phyloP scores from a whole-genome alignment of 345 rosid genomes.

The Salix exigua region DNA sequence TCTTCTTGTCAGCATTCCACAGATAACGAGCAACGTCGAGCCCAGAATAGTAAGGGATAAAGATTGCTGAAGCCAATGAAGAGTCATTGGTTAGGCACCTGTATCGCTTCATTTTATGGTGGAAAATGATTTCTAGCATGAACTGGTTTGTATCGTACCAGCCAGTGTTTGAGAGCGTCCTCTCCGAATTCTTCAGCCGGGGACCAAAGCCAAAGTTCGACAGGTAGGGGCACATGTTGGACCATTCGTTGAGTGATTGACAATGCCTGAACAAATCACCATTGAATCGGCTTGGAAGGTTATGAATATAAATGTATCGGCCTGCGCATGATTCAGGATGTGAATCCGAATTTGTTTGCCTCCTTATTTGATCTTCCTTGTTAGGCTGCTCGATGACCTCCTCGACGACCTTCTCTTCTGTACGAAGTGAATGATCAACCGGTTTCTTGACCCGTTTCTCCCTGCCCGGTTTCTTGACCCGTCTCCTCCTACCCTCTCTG shows the following conservation, averaged over 20 bases:
- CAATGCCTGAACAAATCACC: conserved; percentile 66
- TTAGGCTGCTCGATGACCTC: not conserved
- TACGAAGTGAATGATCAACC: not conserved
- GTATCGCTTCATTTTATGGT: conserved; percentile 74
- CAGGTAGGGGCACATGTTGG: conserved; percentile 50
- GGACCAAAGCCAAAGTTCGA: conserved; percentile 65
- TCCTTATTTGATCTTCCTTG: not conserved
- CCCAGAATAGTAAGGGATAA: conserved; percentile 70
- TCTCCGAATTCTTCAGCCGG: conserved; percentile 31
- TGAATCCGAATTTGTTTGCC: not conserved
- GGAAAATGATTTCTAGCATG: conserved; percentile 71
- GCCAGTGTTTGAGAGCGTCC: conserved; percentile 37
- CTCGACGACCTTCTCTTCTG: not conserved
- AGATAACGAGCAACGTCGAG: conserved; percentile 65
- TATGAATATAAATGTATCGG: conserved; percentile 50
- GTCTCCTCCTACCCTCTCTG: not conserved
- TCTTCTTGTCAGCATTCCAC: conserved; percentile 44
- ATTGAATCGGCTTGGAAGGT: conserved; percentile 57
- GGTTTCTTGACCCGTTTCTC: too few relatives aligned
- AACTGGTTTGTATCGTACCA: conserved; percentile 79
- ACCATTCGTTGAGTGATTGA: conserved; percentile 50
- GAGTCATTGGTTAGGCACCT: conserved; percentile 66
- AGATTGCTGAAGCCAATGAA: conserved; percentile 63
- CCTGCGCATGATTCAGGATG: conserved; percentile 44
- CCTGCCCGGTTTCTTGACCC: not conserved